Conservation (phyloP, 75 land plant genomes). For the Sequoiadendron giganteum region DNA sequence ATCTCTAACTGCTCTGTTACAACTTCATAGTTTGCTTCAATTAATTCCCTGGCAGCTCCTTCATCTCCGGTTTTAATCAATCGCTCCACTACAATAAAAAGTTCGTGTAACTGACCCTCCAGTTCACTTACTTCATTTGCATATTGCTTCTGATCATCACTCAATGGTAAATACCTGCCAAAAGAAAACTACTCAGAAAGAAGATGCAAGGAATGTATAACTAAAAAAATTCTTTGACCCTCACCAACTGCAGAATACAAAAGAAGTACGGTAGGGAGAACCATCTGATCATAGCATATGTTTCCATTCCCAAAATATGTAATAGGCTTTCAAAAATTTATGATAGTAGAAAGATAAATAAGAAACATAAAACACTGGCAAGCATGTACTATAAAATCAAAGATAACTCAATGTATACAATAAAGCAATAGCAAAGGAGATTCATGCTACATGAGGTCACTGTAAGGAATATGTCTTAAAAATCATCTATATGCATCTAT, state of each 20-base stretch:
- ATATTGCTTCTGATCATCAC: slow-evolving; percentile 17
- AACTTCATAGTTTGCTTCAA: slow-evolving; percentile 76
- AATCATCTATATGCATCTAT: no score
- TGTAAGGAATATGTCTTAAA: neutral
- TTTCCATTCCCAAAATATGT: neutral
- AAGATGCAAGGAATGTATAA: neutral
- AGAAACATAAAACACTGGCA: neutral
- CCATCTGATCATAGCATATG: neutral
- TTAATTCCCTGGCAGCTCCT: slow-evolving; percentile 44
- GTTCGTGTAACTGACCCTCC: slow-evolving; percentile 50
- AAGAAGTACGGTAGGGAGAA: neutral
- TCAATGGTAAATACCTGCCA: slow-evolving; percentile 22
- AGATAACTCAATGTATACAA: neutral
- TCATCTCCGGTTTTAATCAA: slow-evolving; percentile 58
- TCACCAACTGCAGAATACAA: neutral
- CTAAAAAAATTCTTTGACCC: neutral
- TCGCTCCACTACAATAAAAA: slow-evolving; percentile 46
- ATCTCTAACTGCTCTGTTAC: slow-evolving; percentile 59
- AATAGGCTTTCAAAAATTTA: neutral
- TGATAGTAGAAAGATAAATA: neutral
- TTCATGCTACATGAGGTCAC: neutral
- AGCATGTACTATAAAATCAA: neutral
- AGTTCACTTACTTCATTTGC: slow-evolving; percentile 35
- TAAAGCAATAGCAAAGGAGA: neutral
- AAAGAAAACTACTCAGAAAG: neutral